These are phyloP conservation scores for Medicago arabica DNA, from an alignment of 306 rosid genomes.

Conservation along the genomic window DNA sequence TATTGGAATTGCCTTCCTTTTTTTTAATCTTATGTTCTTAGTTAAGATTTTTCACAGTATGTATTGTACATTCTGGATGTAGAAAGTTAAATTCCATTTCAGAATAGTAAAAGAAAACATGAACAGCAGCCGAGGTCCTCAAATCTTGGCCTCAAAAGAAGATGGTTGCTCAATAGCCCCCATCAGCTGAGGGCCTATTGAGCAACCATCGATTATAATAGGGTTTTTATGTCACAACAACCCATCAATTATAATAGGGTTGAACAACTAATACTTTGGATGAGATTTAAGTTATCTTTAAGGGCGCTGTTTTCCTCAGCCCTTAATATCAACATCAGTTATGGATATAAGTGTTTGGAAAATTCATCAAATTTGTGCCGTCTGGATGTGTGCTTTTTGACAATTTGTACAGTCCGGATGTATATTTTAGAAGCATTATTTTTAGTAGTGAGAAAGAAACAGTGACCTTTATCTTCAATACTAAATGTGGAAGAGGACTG, in stretches of 20 bases:
- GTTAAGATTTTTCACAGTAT: background rate
- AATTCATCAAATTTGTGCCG: background rate
- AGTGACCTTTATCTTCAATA: background rate
- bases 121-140: background rate
- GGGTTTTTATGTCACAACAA: no score
- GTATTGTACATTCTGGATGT: background rate
- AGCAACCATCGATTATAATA: no score
- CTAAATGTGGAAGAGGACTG: background rate
- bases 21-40: background rate
- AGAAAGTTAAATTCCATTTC: background rate
- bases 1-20: background rate
- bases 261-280: background rate
- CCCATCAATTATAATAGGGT: no score
- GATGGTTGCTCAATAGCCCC: no score
- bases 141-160: background rate
- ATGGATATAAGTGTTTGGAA: background rate
- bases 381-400: background rate
- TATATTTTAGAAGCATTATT: no score
- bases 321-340: background rate
- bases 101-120: background rate
- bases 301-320: background rate
- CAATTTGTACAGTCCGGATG: background rate
- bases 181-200: no score
- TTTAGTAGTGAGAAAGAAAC: no score
- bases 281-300: background rate